phyloP scores from a whole-genome alignment of 169 alveolate species.

The Plasmodium inui region DNA sequence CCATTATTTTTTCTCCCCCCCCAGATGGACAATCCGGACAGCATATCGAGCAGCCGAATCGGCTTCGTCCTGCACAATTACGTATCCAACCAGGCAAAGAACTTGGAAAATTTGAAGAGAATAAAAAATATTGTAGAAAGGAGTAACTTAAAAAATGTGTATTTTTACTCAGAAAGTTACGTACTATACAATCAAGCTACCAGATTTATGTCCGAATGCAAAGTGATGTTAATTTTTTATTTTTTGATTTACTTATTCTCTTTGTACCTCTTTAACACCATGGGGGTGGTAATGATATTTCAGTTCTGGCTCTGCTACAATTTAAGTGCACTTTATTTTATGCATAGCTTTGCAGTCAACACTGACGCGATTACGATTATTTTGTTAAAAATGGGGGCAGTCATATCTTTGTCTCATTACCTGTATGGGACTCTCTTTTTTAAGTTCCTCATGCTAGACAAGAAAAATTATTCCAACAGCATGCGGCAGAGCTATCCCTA shows the following conservation, averaged over 20 bases:
- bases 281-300: constrained; percentile 19
- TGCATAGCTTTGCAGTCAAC: constrained; percentile 17
- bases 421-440: constrained; percentile 42
- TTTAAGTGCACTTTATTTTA: constrained; percentile 41
- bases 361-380: constrained; percentile 42
- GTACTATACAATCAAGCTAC: constrained; percentile 42
- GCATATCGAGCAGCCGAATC: constrained; percentile 28
- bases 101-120: constrained; percentile 1
- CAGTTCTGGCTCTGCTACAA: constrained; percentile 41
- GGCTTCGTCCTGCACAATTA: constrained; percentile 39
- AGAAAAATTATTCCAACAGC: not conserved
- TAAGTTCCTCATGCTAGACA: not conserved
- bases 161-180: constrained; percentile 58
- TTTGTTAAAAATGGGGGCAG: constrained; percentile 11
- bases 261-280: constrained; percentile 23
- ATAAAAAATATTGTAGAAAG: constrained; percentile 42
- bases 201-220: constrained; percentile 22
- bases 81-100: constrained; percentile 8
- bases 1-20: not conserved
- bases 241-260: constrained; percentile 16
- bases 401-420: constrained; percentile 44
- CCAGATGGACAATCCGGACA: constrained; percentile 41
- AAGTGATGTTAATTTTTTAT: constrained; percentile 3
- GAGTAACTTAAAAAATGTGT: constrained; percentile 25
- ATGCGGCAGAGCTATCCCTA: constrained; percentile 26